These are phyloP conservation scores for Periconia digitata DNA, from an alignment of 2,329 filamentous ascomycete genomes.

Conservation along the genomic window DNA sequence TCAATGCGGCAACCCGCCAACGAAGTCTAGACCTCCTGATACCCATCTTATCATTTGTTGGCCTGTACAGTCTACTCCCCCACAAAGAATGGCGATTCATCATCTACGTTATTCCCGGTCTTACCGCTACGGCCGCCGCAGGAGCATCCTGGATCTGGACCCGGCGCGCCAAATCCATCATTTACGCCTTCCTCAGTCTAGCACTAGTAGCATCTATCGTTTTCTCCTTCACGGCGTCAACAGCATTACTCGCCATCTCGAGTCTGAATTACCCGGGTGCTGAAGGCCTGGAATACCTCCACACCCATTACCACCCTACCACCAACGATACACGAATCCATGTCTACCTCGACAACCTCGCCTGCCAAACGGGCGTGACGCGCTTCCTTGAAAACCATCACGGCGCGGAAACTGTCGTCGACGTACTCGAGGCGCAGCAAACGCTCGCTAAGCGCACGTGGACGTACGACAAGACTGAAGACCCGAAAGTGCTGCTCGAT, in stretches of 20 bases:
- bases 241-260: slow-evolving; percentile 72
- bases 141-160: slow-evolving; percentile 66
- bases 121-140: slow-evolving; percentile 76
- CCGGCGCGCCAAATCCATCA: slow-evolving; percentile 62
- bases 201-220: slow-evolving; percentile 62
- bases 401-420: slow-evolving; percentile 28
- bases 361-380: slow-evolving; percentile 65
- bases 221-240: slow-evolving; percentile 61
- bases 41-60: slow-evolving; percentile 72
- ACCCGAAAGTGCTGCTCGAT: slow-evolving; percentile 50
- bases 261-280: slow-evolving; percentile 94
- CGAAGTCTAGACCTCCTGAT: slow-evolving; percentile 57
- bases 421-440: slow-evolving; percentile 25
- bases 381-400: slow-evolving; percentile 53
- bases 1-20: slow-evolving; percentile 49
- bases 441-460: slow-evolving; percentile 40
- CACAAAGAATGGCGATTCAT: slow-evolving; percentile 98
- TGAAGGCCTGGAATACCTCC: slow-evolving; percentile 63
- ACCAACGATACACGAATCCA: slow-evolving; percentile 15
- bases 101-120: slow-evolving; percentile 78
- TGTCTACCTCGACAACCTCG: slow-evolving; percentile 62
- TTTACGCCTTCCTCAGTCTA: slow-evolving; percentile 59
- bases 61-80: slow-evolving; percentile 81
- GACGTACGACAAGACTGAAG: slow-evolving; percentile 64
- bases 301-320: slow-evolving; percentile 26